These are phyloP conservation scores for Amauroascus verrucosus DNA, from an alignment of 2,329 filamentous ascomycete species.

Conservation along the genomic window DNA sequence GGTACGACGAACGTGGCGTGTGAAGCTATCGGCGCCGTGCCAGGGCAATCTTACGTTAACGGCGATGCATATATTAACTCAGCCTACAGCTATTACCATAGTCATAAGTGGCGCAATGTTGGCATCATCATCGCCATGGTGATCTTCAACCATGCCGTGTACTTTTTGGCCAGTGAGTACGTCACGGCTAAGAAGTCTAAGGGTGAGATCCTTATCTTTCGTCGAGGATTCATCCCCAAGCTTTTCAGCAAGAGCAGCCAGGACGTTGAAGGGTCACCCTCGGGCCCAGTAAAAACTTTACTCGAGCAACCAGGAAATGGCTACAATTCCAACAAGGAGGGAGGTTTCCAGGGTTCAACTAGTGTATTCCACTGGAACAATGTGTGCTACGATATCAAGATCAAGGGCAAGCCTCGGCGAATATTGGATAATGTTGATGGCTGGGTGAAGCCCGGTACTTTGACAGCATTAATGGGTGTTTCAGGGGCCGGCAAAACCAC, in stretches of 20 bases:
- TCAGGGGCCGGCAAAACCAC: conserved; percentile 89
- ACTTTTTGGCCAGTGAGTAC: conserved; percentile 53
- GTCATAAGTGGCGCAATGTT: conserved; percentile 59
- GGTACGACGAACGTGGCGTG: too few species aligned
- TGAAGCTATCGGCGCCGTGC: conserved; percentile 36
- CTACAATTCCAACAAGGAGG: neutral
- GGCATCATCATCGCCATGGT: conserved; percentile 64
- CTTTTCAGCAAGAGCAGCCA: neutral
- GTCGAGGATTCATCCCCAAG: conserved; percentile 32
- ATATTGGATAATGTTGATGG: conserved; percentile 81
- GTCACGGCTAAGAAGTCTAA: conserved; percentile 51
- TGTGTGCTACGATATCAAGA: conserved; percentile 70
- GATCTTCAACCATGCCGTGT: conserved; percentile 55
- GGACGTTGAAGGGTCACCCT: neutral
- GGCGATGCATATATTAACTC: conserved; percentile 45
- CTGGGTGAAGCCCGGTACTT: conserved; percentile 84
- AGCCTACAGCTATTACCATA: conserved; percentile 42
- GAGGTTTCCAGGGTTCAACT: conserved; percentile 52
- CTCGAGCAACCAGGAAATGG: neutral
- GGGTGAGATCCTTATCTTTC: conserved; percentile 66
- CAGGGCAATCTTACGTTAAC: conserved; percentile 41
- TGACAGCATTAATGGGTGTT: conserved; percentile 75
- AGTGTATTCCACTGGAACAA: conserved; percentile 79
- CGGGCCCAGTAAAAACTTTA: neutral
- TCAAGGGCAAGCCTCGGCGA: conserved; percentile 63